Conservation (phyloP, 2,329 filamentous ascomycete species). For the Byssothecium circinans region DNA sequence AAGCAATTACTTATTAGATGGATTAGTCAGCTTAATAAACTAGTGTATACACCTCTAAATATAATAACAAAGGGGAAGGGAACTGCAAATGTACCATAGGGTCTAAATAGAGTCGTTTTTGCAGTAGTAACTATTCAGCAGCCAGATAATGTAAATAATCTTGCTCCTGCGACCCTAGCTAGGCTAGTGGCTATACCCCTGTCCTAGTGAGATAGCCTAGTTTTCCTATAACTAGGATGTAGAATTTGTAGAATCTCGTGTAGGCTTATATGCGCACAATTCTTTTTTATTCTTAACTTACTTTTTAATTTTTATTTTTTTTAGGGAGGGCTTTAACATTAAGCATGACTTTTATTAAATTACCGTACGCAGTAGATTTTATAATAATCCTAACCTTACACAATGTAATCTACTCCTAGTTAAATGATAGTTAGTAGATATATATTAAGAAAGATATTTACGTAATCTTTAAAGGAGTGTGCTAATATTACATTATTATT, state of each 20-base stretch:
- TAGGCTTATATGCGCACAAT: too few relatives aligned
- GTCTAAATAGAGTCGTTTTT: conserved; percentile 9
- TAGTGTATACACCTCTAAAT: conserved; percentile 11
- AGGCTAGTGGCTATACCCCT: conserved; percentile 4
- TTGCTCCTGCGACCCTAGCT: conserved; percentile 5
- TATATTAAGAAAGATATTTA: conserved; percentile 3
- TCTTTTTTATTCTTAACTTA: not conserved
- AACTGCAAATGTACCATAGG: conserved; percentile 7
- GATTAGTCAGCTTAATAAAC: conserved; percentile 10
- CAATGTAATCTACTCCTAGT: conserved; percentile 2
- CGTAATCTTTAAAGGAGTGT: conserved; percentile 3
- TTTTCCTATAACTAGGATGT: conserved; percentile 4
- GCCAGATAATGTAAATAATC: conserved; percentile 9
- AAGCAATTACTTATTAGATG: conserved; percentile 9
- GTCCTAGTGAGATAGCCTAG: conserved; percentile 6
- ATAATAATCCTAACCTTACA: not conserved
- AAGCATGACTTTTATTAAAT: conserved; percentile 2
- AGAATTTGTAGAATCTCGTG: conserved; percentile 5
- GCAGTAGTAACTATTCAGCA: conserved; percentile 8
- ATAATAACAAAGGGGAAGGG: conserved; percentile 7
- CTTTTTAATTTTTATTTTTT: conserved; percentile 1
- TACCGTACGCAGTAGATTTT: not conserved
- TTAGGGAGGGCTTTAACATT: not conserved
- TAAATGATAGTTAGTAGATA: not conserved
- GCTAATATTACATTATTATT: conserved; percentile 1